A percentile compares a stretch with the other conserved stretches of the same genome.
phyloP scores from a whole-genome alignment of 1,284 basidiomycete species.

The Phellopilus nigrolimitatus region DNA sequence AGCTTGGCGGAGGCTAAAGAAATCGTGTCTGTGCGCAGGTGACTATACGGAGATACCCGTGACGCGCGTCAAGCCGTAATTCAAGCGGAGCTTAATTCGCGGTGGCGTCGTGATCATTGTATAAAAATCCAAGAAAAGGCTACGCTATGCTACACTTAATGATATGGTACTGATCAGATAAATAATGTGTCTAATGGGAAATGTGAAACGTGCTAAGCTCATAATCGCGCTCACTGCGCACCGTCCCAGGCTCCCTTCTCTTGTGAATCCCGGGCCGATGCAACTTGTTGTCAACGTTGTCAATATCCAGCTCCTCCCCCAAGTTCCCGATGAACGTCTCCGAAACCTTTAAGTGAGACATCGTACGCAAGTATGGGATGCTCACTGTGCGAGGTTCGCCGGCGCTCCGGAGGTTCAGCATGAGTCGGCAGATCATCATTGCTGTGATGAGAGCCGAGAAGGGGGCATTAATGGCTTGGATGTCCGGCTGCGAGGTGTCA shows the following conservation, averaged over 20 bases:
- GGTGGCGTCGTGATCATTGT: no score
- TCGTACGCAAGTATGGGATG: background rate
- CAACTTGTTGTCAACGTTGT: constrained; percentile 1
- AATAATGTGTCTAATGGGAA: no score
- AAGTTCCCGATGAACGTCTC: constrained; percentile 1
- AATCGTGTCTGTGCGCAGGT: background rate
- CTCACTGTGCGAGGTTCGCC: background rate
- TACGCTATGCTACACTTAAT: no score
- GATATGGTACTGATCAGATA: no score
- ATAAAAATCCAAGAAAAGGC: no score
- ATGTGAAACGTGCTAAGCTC: background rate
- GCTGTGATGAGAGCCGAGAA: constrained; percentile 7
- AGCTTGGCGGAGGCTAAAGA: background rate
- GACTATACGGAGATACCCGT: background rate
- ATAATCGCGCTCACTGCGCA: background rate
- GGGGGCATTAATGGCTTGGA: constrained; percentile 9
- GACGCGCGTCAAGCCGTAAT: background rate
- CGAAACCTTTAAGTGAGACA: background rate
- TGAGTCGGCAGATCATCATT: constrained; percentile 9
- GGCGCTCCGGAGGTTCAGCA: constrained; percentile 3
- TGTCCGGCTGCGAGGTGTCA: constrained; percentile 1
- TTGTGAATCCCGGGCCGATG: background rate
- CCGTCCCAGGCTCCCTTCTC: background rate
- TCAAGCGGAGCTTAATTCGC: background rate
- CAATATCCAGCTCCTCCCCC: constrained; percentile 6